Evolutionary conservation across 805 yeast genomes (phyloP).

Genomic region (Kregervanrija fluxuum): DNA sequence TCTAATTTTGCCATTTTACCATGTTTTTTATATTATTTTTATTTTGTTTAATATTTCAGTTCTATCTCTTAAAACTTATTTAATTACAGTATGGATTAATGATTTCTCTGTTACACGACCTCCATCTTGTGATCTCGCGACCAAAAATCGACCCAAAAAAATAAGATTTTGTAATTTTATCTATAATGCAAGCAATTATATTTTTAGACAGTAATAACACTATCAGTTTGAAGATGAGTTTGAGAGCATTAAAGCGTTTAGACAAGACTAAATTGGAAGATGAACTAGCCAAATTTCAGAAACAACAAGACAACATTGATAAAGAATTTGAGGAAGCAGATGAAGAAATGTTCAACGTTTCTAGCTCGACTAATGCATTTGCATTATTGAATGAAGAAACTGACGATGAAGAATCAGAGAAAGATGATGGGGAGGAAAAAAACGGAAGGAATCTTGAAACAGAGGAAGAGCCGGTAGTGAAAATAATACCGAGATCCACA

Average conservation of each 20-base stretch:
- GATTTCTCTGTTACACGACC: too few species aligned
- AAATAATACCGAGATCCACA: background rate
- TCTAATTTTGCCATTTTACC: too few species aligned
- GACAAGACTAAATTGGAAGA: slow-evolving; percentile 27
- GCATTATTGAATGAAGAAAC: slow-evolving; percentile 32
- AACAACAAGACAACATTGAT: background rate
- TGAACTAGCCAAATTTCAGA: slow-evolving; percentile 16
- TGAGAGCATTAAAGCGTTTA: slow-evolving; percentile 40
- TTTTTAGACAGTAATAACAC: too few species aligned
- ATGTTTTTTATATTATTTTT: too few species aligned
- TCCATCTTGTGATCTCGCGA: too few species aligned
- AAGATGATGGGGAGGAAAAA: slow-evolving; percentile 1
- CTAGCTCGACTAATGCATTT: slow-evolving; percentile 30
- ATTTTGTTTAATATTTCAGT: too few species aligned
- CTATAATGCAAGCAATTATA: too few species aligned
- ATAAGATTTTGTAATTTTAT: too few species aligned
- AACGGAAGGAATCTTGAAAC: background rate
- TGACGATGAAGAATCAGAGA: slow-evolving; percentile 15
- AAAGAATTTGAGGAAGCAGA: slow-evolving; percentile 14
- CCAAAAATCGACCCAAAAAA: too few species aligned
- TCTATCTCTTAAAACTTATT: too few species aligned
- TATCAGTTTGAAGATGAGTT: slow-evolving; percentile 32
- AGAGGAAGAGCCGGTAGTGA: background rate
- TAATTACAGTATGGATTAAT: too few species aligned
- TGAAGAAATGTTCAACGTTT: background rate